A percentile compares a stretch with the other conserved stretches of the same genome.
Conservation (phyloP, 169 alveolate genomes). For the Cryptosporidium parvum region DNA sequence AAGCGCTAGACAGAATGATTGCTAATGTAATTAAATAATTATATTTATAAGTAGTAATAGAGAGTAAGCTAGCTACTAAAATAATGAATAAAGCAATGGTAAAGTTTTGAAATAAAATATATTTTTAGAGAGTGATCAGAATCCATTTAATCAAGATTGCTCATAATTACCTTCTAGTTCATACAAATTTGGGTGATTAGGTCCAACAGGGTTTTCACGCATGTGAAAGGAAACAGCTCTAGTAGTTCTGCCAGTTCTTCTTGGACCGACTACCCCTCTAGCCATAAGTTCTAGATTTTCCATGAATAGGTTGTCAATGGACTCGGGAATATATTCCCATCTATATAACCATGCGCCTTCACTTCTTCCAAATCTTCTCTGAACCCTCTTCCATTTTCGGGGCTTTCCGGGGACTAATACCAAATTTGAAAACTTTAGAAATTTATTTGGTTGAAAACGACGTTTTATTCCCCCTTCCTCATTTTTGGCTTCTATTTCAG, state of each 20-base stretch:
- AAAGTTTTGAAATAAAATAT: background rate
- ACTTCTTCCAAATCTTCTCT: conserved; percentile 60
- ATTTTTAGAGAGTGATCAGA: background rate
- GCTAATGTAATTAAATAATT: too few species aligned
- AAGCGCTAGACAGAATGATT: too few species aligned
- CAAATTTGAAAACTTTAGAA: conserved; percentile 57
- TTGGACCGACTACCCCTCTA: conserved; percentile 69
- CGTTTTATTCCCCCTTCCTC: conserved; percentile 28
- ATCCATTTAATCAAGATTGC: background rate
- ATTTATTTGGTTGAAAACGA: conserved; percentile 72
- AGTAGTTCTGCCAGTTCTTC: conserved; percentile 74
- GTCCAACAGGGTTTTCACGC: conserved; percentile 36
- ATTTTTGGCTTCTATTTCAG: conserved; percentile 25
- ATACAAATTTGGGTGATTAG: conserved; percentile 9
- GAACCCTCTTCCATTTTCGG: conserved; percentile 70
- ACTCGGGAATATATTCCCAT: conserved; percentile 72
- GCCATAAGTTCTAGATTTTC: conserved; percentile 67
- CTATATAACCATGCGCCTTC: conserved; percentile 73
- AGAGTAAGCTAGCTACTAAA: background rate
- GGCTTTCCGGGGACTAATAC: conserved; percentile 68
- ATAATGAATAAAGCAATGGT: background rate
- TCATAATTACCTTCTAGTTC: conserved; percentile 53
- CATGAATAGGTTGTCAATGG: conserved; percentile 59
- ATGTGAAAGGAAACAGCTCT: conserved; percentile 74
- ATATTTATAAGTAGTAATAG: too few species aligned